Base-by-base conservation (phyloP, 2,329 filamentous ascomycete species). In the Fusarium sororula region DNA sequence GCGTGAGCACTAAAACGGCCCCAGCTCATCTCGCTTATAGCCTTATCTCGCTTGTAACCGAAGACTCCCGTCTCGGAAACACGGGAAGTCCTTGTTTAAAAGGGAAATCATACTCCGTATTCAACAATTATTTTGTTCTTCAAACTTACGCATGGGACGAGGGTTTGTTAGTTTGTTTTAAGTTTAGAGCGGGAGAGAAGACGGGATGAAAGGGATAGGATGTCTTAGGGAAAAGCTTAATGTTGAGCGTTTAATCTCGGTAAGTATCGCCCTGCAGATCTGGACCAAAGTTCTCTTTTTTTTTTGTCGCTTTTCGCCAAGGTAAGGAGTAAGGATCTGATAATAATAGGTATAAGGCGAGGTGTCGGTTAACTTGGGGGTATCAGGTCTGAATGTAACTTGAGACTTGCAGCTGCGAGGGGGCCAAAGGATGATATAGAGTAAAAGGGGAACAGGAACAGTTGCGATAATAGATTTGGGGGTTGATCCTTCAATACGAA, bases 11-110 rank as follows among this genome's bases (percentile, higher is more conserved):
- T 65, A 70, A 35, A 26, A 18, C 45, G 35, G n/a, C 41, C 65
- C 44, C 28, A 69, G 45, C 17, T 45, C 42, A 68, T 68, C 50
- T 68, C 66, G 66, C 55, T 44, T 56, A 30, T 53, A 72, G 68
- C 64, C 69, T 69, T 68, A 69, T 72, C 57, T 73, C 69, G 69
- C 69, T 72, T 73, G 54, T 57, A 59, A 35, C 69, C 69, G 69
- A 72, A 14, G 45, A 64, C 54, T 68, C 69, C 69, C 66, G 66
- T 56, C 20, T 48, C 68, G 24, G 48, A 66, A 50, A 56, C 37
- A 32, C 24, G 38, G 17, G 48, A 63, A 37, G 44, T 18, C 22
- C 47, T 45, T 50, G 42, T 65, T 59, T 58, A 30, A 55, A 72
- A 6, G 1, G 44, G 41, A 41, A 57, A 44, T 22, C 17, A 45